Evolutionary conservation across 2,329 filamentous ascomycete species (phyloP), one percentile per base, ranked within the genome.

Genomic region (Penicillium nordicum): DNA sequence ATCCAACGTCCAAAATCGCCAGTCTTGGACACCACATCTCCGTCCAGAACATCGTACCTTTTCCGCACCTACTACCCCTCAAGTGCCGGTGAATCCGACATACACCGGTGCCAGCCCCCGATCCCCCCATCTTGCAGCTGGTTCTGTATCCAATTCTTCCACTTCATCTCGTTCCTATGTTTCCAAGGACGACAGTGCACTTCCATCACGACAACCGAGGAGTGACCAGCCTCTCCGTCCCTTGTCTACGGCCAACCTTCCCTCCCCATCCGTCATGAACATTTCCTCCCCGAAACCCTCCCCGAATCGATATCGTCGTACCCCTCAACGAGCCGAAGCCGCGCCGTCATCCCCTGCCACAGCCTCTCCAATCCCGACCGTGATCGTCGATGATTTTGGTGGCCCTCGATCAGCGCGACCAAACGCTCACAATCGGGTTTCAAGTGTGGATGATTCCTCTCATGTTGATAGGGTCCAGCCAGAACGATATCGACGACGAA

Each of bases 231-330:
- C 69, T 42, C 64, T 73, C 58, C 73, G 77, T 57, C 76, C 78
- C 50, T 63, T 78, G 49, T 78, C 80, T 38, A 73, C 78, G 37
- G 79, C 80, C 63, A 79, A 80, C 54, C 69, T 84, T 14, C 80
- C 78, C 42, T 74, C 75, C 46, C 73, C 80, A 27, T 81, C 84
- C 47, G 82, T 82, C 75, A 61, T 86, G 62, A 69, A 67, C 50
- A 68, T 67, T 36, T 67, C 72, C 18, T 70, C 73, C n/a, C 78
- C 82, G 44, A 92, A 91, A 67, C 79, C 86, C 23, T 86, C 89
- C 1, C 90, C 90, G 1, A 92, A 96, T 71, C 85, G 93, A 57
- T 97, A 97, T 72, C 84, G 92, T 66, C 87, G 92, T 57, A 80
- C 80, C 53, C 79, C 82, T 56, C 82, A 83, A 63, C 79, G 83